phyloP scores from a whole-genome alignment of 805 yeast species.

The Wickerhamomyces silvicola region DNA sequence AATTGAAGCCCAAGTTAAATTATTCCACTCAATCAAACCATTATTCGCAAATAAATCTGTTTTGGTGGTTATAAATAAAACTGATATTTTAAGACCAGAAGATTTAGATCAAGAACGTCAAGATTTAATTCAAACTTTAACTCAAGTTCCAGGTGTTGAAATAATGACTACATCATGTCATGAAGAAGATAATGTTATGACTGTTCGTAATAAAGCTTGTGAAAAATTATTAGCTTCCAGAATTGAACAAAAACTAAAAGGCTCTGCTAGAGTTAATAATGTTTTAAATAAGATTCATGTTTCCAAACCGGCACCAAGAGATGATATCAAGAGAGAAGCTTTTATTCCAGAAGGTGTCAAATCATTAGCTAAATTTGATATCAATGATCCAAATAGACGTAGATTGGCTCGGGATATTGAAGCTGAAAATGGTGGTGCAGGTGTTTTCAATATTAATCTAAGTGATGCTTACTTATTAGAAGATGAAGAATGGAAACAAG shows the following conservation, averaged over 20 bases:
- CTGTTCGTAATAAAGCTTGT: conserved; percentile 93
- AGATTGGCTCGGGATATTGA: conserved; percentile 83
- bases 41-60: conserved; percentile 95
- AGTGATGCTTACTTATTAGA: conserved; percentile 89
- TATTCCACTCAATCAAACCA: conserved; percentile 95
- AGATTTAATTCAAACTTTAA: conserved; percentile 59
- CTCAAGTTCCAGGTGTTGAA: conserved; percentile 74
- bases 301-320: conserved; percentile 83
- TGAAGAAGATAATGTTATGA: conserved; percentile 92
- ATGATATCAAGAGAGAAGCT: conserved; percentile 74
- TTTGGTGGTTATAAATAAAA: conserved; percentile 90
- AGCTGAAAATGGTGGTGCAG: conserved; percentile 96
- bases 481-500: conserved; percentile 97
- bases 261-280: conserved; percentile 79
- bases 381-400: conserved; percentile 76
- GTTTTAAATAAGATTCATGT: conserved; percentile 95
- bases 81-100: conserved; percentile 81
- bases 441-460: conserved; percentile 91
- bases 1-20: conserved; percentile 93
- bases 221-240: conserved; percentile 93
- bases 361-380: conserved; percentile 58
- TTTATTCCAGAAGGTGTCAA: conserved; percentile 75
- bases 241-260: conserved; percentile 93
- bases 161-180: conserved; percentile 90
- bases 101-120: conserved; percentile 76